Evolutionary conservation across 768 basidiomycete species (phyloP).

Genomic region (Suillus lakei): DNA sequence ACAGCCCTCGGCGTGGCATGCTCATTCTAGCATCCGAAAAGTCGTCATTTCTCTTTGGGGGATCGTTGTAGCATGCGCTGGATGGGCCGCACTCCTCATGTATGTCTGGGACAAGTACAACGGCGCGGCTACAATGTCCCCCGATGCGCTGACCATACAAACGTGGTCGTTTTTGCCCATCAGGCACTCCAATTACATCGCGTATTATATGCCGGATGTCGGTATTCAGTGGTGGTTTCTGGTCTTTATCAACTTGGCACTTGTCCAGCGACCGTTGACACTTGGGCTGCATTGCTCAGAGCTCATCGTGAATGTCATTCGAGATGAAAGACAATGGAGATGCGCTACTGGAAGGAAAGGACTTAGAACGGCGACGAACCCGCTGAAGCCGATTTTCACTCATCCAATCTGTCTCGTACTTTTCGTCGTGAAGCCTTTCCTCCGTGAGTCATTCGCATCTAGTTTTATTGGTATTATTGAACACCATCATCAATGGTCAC

Average conservation of each 20-base stretch:
- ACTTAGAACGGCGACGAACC: slow-evolving; percentile 20
- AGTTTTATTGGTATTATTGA: background rate
- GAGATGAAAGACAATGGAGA: slow-evolving; percentile 33
- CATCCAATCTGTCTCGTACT: slow-evolving; percentile 21
- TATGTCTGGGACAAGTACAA: background rate
- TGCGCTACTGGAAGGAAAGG: slow-evolving; percentile 22
- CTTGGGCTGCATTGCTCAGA: slow-evolving; percentile 33
- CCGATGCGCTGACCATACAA: slow-evolving; percentile 17
- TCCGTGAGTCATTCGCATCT: slow-evolving; percentile 23
- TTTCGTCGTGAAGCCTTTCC: slow-evolving; percentile 26
- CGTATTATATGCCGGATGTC: slow-evolving; percentile 27
- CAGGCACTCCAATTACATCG: slow-evolving; percentile 21
- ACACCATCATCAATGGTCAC: too few relatives aligned
- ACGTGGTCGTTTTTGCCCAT: slow-evolving; percentile 32
- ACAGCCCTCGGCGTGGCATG: too few relatives aligned
- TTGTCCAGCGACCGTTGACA: slow-evolving; percentile 34
- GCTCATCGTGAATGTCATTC: slow-evolving; percentile 32
- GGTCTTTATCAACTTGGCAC: slow-evolving; percentile 31
- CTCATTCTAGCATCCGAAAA: too few relatives aligned
- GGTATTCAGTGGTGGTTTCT: slow-evolving; percentile 26
- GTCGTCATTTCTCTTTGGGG: too few relatives aligned
- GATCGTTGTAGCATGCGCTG: too few relatives aligned
- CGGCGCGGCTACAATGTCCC: too few relatives aligned
- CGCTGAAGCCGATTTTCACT: slow-evolving; percentile 27
- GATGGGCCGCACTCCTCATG: too few relatives aligned